Conservation (phyloP, 805 yeast genomes). For the Metschnikowia colocasiae region DNA sequence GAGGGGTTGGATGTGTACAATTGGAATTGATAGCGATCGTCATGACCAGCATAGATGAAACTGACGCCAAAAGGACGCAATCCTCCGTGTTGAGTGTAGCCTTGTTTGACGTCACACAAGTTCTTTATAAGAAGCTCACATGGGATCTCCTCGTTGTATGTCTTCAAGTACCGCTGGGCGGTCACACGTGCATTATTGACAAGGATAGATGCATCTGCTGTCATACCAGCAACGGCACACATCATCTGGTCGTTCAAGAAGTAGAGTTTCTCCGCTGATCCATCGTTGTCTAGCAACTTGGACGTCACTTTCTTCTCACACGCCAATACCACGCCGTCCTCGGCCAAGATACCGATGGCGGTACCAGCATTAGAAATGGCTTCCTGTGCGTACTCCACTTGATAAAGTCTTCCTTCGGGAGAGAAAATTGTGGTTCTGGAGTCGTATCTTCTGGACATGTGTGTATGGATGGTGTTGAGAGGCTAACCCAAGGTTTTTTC, state of each 20-base stretch:
- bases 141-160: slow-evolving; percentile 91
- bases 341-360: slow-evolving; percentile 71
- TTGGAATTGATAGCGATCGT: slow-evolving; percentile 85
- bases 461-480: background rate
- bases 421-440: slow-evolving; percentile 98
- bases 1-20: slow-evolving; percentile 94
- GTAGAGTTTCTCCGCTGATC: slow-evolving; percentile 89
- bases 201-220: slow-evolving; percentile 91
- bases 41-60: slow-evolving; percentile 93
- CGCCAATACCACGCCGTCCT: slow-evolving; percentile 89
- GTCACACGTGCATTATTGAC: slow-evolving; percentile 80
- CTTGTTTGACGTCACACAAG: slow-evolving; percentile 91
- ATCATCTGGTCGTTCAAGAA: slow-evolving; percentile 73
- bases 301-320: slow-evolving; percentile 96
- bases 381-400: slow-evolving; percentile 95
- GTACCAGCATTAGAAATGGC: slow-evolving; percentile 83
- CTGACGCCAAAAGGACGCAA: slow-evolving; percentile 98
- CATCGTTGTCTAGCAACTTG: slow-evolving; percentile 89
- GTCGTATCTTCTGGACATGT: slow-evolving; percentile 96
- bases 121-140: slow-evolving; percentile 84
- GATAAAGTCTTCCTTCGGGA: slow-evolving; percentile 97
- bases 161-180: slow-evolving; percentile 81
- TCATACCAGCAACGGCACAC: slow-evolving; percentile 97
- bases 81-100: slow-evolving; percentile 98
- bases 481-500: background rate